These are phyloP conservation scores for Persicaria tinctoria DNA, from an alignment of 148 eudicot species.

Conservation along the genomic window DNA sequence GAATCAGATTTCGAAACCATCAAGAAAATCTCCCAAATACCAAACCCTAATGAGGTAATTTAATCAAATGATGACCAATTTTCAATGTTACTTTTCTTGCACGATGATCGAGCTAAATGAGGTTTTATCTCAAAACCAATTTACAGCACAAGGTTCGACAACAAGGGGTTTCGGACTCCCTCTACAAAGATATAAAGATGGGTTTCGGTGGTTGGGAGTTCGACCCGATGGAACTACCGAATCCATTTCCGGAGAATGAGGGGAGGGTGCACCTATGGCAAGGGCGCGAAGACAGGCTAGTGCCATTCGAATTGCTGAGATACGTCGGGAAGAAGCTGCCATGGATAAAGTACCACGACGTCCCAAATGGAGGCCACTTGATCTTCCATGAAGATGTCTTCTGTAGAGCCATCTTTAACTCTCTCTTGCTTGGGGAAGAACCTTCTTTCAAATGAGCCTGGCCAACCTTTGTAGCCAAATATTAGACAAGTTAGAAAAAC, in stretches of 20 bases:
- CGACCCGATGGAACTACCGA: constrained; percentile 27
- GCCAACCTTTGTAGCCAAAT: no score
- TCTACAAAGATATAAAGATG: constrained; percentile 20
- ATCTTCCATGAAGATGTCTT: constrained; percentile 19
- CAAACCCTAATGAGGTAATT: constrained; percentile 16
- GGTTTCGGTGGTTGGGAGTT: constrained; percentile 30
- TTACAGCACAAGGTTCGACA: constrained; percentile 24
- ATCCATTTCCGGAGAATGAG: constrained; percentile 22
- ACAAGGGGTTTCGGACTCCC: constrained; percentile 30
- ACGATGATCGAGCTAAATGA: background rate
- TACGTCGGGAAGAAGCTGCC: constrained; percentile 23
- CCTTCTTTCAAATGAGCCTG: background rate
- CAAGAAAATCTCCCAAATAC: constrained; percentile 8
- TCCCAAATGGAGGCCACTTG: constrained; percentile 31
- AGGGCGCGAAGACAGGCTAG: constrained; percentile 27
- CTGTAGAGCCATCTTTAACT: constrained; percentile 24
- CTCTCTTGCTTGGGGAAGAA: constrained; percentile 22
- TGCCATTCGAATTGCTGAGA: constrained; percentile 16
- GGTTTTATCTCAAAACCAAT: no score
- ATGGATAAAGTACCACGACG: constrained; percentile 31
- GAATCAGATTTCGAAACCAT: constrained; percentile 12
- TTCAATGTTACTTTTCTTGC: background rate
- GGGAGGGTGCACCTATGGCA: constrained; percentile 27
- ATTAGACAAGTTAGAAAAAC: no score
- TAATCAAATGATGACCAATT: no score